A percentile compares a stretch with the other conserved stretches of the same genome.
Conservation (phyloP, 257 asterid genomes). For the Henckelia pumila region DNA sequence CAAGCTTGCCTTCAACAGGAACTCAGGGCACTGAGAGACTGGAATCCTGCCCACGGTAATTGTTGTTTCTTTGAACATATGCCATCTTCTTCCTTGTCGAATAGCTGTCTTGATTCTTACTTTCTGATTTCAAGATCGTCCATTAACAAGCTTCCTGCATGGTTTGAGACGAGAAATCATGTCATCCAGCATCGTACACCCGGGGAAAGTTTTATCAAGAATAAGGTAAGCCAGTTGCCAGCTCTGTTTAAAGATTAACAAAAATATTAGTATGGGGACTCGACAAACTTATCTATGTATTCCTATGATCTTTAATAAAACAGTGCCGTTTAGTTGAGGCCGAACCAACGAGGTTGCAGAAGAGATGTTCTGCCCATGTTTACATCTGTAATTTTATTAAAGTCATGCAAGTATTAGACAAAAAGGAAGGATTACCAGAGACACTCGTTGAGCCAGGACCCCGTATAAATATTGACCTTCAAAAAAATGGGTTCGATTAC, state of each 20-base stretch:
- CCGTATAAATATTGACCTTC: conserved; percentile 20
- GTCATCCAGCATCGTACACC: conserved; percentile 31
- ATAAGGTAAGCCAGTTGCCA: conserved; percentile 40
- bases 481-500: conserved; percentile 20
- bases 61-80: conserved; percentile 1
- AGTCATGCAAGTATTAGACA: conserved; percentile 42
- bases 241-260: conserved; percentile 17
- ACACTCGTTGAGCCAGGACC: conserved; percentile 36
- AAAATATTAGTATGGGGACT: conserved; percentile 6
- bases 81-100: conserved; percentile 2
- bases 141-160: conserved; percentile 34
- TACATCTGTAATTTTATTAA: conserved; percentile 56
- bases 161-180: conserved; percentile 34
- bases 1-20: conserved; percentile 32
- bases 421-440: conserved; percentile 28
- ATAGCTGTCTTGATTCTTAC: conserved; percentile 20
- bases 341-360: conserved; percentile 49
- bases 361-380: conserved; percentile 61
- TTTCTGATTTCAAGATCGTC: conserved; percentile 31
- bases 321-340: conserved; percentile 36
- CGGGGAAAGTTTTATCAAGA: conserved; percentile 19
- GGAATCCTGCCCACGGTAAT: conserved; percentile 37
- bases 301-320: conserved; percentile 15
- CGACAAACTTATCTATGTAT: conserved; percentile 7
- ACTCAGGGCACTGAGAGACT: conserved; percentile 32